phyloP scores from a whole-genome alignment of 805 yeast species.

The Teunomyces barrocoloradensis region DNA sequence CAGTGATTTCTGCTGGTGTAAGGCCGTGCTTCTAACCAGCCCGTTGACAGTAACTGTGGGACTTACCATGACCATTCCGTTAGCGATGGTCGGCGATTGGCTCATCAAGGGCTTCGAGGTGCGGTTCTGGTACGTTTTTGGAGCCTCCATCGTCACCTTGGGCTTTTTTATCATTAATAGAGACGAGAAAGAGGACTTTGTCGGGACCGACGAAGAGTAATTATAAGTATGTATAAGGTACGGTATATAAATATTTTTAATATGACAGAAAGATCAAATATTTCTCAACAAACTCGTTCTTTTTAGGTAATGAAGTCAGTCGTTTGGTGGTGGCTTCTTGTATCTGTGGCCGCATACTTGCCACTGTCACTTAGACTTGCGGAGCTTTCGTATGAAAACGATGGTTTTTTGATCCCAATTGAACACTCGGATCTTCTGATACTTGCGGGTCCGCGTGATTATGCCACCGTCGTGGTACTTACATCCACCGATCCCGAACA shows the following conservation, averaged over 20 bases:
- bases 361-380: neutral
- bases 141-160: conserved; percentile 75
- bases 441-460: conserved; percentile 49
- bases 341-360: neutral
- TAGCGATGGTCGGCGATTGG: conserved; percentile 91
- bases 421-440: conserved; percentile 39
- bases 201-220: conserved; percentile 3
- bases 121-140: conserved; percentile 63
- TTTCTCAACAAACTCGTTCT: too few relatives aligned
- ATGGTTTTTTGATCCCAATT: conserved; percentile 41
- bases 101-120: conserved; percentile 63
- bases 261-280: neutral
- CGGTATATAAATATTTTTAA: neutral
- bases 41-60: conserved; percentile 97
- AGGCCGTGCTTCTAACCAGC: conserved; percentile 87
- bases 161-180: conserved; percentile 84
- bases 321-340: neutral
- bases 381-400: neutral
- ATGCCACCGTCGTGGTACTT: conserved; percentile 49
- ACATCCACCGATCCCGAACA: conserved; percentile 47
- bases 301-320: neutral
- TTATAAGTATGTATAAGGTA: neutral
- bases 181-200: conserved; percentile 66
- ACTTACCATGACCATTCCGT: conserved; percentile 85
- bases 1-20: conserved; percentile 94